A percentile compares a stretch with the other conserved stretches of the same genome.
Conservation (phyloP, 116 monocot genomes). For the Dioscorea cayenensis region DNA sequence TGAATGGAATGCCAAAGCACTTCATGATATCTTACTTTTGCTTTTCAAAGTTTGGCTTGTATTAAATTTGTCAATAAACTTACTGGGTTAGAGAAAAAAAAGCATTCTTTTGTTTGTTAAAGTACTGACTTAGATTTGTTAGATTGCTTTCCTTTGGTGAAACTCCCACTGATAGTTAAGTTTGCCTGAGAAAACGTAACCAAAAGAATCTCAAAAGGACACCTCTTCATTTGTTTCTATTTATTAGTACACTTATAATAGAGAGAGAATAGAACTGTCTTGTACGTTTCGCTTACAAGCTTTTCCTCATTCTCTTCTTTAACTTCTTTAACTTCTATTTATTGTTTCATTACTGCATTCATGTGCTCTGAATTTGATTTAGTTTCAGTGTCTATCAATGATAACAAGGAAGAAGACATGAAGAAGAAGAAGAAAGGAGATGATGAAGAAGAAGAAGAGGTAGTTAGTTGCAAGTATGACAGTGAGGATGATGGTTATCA, state of each 20-base stretch:
- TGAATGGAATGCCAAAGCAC: no score
- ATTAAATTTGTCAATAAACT: no score
- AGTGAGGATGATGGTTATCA: slow-evolving; percentile 5
- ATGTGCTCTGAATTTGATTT: background rate
- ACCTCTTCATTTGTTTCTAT: background rate
- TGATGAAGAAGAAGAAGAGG: background rate
- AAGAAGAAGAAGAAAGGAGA: background rate
- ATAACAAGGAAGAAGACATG: background rate
- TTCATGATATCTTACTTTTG: no score
- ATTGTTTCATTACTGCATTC: background rate
- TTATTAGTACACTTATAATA: background rate
- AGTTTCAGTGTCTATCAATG: background rate
- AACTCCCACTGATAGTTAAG: no score
- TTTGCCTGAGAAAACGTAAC: background rate
- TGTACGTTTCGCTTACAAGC: background rate
- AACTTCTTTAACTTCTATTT: no score
- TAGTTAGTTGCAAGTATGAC: background rate
- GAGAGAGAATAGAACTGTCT: slow-evolving; percentile 1
- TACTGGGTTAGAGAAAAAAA: no score
- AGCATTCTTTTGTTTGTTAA: no score
- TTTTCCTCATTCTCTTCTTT: background rate
- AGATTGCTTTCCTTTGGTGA: no score
- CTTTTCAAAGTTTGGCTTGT: no score
- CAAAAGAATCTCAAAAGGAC: background rate
- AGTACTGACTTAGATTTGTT: no score